Evolutionary conservation across 176 grass and related monocot genomes (phyloP), one percentile per base, ranked within the genome.

Genomic region (Aegilops umbellulata): DNA sequence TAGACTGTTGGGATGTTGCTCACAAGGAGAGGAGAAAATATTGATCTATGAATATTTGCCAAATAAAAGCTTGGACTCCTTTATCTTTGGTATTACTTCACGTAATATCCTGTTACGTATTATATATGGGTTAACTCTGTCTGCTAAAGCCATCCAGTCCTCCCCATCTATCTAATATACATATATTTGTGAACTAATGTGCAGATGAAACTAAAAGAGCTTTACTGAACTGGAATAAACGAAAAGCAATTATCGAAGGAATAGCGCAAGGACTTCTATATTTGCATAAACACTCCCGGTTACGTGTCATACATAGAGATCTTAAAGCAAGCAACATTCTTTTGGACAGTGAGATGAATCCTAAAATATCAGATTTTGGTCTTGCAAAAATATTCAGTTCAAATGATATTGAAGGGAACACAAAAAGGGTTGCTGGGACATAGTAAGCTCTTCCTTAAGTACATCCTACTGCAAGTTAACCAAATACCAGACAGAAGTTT

Each of bases 311-410:
- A 67, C 64, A 67, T 2, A 67, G 64, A 17, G 64, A 67, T 67
- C 64, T 67, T 32, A 32, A 67, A 67, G 64, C 64, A 67, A 67
- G 64, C 29, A 67, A 67, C 29, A 67, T 67, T 67, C 64, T 67
- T 32, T 32, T 67, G 64, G 64, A 67, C 29, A 32, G 64, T 67
- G 64, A 67, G 0, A 67, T 67, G 64, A 67, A 68, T 69, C 66
- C 17, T 69, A 69, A 69, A 69, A 36, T 69, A 20, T 69, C 31
- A 36, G 66, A 69, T 11, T 69, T 69, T 36, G 66, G 66, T 8
- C 31, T 69, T 4, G 66, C 66, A 5, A 36, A 36, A 69, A 69
- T 69, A 36, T 69, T 69, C 17, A 69, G 31, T 1, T 36, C 66
- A 35, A 69, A 69, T 22, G 66, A 69, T 22, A 69, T 0, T 36